Conservation (phyloP, 805 yeast species). For the Pichia paraexigua region DNA sequence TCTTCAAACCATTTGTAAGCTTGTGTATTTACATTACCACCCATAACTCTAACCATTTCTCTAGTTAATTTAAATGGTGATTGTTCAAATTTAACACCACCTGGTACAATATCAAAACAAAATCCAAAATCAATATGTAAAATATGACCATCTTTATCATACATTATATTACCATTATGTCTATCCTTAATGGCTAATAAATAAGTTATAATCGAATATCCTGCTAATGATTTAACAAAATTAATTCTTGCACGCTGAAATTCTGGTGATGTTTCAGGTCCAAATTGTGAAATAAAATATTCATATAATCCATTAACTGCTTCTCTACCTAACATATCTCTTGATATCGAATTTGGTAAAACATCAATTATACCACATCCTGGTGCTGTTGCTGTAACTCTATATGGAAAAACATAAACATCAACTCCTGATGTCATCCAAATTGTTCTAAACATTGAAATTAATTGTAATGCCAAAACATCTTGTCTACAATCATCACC, state of each 20-base stretch:
- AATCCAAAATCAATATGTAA: conserved; percentile 97
- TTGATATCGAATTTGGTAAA: conserved; percentile 84
- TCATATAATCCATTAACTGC: conserved; percentile 96
- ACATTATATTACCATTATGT: conserved; percentile 96
- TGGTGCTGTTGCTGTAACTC: conserved; percentile 98
- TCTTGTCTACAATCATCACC: conserved; percentile 99
- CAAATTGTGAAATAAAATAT: conserved; percentile 85
- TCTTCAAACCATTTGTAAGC: conserved; percentile 93
- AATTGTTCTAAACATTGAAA: conserved; percentile 83
- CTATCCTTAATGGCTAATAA: conserved; percentile 91
- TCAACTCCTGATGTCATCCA: conserved; percentile 88
- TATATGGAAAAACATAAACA: conserved; percentile 82
- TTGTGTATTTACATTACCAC: conserved; percentile 79
- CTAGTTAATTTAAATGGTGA: conserved; percentile 95
- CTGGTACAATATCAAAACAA: conserved; percentile 98
- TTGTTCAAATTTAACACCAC: conserved; percentile 97
- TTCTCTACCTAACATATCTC: conserved; percentile 98
- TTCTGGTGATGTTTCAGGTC: conserved; percentile 85
- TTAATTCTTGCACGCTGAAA: conserved; percentile 89
- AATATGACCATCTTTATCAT: conserved; percentile 91
- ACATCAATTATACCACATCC: conserved; percentile 99
- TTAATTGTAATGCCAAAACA: conserved; percentile 84
- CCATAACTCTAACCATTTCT: conserved; percentile 94
- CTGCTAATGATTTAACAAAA: conserved; percentile 89
- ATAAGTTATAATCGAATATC: conserved; percentile 86